Evolutionary conservation across 2,329 filamentous ascomycete genomes (phyloP).

Genomic region (Ophiocordyceps robertsii): DNA sequence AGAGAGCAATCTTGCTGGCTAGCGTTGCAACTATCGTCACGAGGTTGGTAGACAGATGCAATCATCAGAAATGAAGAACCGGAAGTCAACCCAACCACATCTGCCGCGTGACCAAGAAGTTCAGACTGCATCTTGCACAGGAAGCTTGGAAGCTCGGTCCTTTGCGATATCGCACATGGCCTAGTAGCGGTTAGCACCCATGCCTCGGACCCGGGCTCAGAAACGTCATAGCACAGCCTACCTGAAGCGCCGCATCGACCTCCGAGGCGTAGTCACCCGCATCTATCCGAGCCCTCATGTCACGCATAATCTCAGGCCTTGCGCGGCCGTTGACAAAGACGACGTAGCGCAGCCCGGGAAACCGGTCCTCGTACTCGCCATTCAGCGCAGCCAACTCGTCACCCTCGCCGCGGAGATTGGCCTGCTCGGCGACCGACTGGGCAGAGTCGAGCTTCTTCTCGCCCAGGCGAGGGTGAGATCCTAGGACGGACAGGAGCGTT

Average conservation of each 20-base stretch:
- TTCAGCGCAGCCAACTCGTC: conserved; percentile 57
- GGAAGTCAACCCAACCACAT: no score
- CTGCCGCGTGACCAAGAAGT: no score
- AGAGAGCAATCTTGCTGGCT: no score
- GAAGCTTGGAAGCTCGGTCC: conserved; percentile 59
- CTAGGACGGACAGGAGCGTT: conserved; percentile 58
- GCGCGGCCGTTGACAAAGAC: conserved; percentile 81
- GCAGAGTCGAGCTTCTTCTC: conserved; percentile 71
- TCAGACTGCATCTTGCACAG: background rate
- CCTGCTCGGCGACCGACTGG: conserved; percentile 71
- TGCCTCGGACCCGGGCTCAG: background rate
- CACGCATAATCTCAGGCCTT: conserved; percentile 61
- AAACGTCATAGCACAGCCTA: conserved; percentile 18
- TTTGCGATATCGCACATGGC: conserved; percentile 88
- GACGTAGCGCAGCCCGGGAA: conserved; percentile 76
- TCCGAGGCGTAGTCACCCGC: conserved; percentile 53
- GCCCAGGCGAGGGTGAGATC: conserved; percentile 72
- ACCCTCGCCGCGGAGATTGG: conserved; percentile 49
- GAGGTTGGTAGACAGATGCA: no score
- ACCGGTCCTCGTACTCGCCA: conserved; percentile 62
- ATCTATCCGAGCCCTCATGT: conserved; percentile 66
- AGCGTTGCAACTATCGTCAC: no score
- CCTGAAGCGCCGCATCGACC: conserved; percentile 60
- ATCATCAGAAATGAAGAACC: no score
- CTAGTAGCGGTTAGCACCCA: conserved; percentile 25